Conservation (phyloP, 2,329 filamentous ascomycete genomes). For the Purpureocillium takamizusanense region DNA sequence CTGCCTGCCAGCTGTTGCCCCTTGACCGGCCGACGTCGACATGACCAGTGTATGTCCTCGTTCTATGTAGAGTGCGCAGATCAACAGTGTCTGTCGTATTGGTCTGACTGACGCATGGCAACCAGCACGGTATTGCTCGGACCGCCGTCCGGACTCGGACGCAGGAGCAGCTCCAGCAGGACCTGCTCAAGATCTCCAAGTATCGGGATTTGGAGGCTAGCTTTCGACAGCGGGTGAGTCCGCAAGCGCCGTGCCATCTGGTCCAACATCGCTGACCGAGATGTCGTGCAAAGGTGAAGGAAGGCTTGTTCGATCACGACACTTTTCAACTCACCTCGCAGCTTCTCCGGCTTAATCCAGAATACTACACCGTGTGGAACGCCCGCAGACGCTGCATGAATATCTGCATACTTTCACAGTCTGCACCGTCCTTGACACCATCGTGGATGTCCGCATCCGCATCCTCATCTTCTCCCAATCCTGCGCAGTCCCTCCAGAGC, state of each 20-base stretch:
- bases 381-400: conserved; percentile 65
- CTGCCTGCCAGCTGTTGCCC: too few relatives aligned
- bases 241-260: too few relatives aligned
- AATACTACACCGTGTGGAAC: conserved; percentile 91
- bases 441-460: too few relatives aligned
- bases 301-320: conserved; percentile 39
- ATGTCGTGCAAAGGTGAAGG: conserved; percentile 19
- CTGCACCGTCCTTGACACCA: too few relatives aligned
- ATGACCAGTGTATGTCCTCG: not conserved
- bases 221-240: conserved; percentile 54
- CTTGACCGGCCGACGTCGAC: not conserved
- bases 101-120: not conserved
- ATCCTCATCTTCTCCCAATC: too few relatives aligned
- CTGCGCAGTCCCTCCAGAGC: too few relatives aligned
- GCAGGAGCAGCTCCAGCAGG: conserved; percentile 61
- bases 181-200: conserved; percentile 64
- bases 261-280: not conserved
- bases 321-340: conserved; percentile 62
- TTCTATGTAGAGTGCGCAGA: too few relatives aligned
- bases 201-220: conserved; percentile 65
- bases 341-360: conserved; percentile 68
- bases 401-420: conserved; percentile 42
- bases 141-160: conserved; percentile 46
- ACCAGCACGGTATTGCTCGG: conserved; percentile 76
- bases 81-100: too few relatives aligned